Evolutionary conservation across 768 basidiomycete genomes (phyloP).

Genomic region (Rhodotorula paludigena): DNA sequence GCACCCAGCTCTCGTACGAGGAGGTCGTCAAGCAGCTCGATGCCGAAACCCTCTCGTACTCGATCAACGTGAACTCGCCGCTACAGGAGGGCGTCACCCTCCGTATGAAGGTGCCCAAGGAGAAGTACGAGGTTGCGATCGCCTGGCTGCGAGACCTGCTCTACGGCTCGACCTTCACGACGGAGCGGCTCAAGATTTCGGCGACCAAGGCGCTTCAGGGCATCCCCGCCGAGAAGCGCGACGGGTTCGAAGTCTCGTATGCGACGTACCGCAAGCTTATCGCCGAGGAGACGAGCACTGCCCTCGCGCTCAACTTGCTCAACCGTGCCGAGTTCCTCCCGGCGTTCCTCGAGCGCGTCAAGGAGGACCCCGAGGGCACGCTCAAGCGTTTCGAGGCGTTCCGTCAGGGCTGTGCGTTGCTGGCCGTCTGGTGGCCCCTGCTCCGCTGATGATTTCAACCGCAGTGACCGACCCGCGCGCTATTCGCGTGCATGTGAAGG

Average conservation of each 20-base stretch:
- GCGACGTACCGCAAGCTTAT: constrained; percentile 66
- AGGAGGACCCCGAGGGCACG: constrained; percentile 66
- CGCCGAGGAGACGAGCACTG: constrained; percentile 66
- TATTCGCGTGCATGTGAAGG: constrained; percentile 83
- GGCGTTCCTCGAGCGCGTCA: constrained; percentile 63
- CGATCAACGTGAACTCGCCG: constrained; percentile 60
- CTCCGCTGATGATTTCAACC: neutral
- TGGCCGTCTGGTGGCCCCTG: neutral
- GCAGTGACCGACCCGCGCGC: constrained; percentile 77
- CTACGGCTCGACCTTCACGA: constrained; percentile 68
- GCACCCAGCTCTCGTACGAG: constrained; percentile 71
- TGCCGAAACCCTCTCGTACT: constrained; percentile 83
- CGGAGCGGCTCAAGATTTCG: constrained; percentile 72
- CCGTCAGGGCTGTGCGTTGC: constrained; percentile 59
- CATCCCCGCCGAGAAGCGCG: constrained; percentile 84
- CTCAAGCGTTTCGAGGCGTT: constrained; percentile 71
- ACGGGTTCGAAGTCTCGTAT: constrained; percentile 71
- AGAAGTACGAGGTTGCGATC: constrained; percentile 72
- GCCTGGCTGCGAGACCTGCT: constrained; percentile 80
- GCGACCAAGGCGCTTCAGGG: constrained; percentile 84
- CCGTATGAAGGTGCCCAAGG: constrained; percentile 75
- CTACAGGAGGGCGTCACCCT: constrained; percentile 73
- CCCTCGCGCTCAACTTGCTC: constrained; percentile 58
- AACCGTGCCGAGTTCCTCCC: constrained; percentile 75
- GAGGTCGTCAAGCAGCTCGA: constrained; percentile 86